phyloP scores from a whole-genome alignment of 495 filamentous ascomycete species.

The Podospora appendiculata region DNA sequence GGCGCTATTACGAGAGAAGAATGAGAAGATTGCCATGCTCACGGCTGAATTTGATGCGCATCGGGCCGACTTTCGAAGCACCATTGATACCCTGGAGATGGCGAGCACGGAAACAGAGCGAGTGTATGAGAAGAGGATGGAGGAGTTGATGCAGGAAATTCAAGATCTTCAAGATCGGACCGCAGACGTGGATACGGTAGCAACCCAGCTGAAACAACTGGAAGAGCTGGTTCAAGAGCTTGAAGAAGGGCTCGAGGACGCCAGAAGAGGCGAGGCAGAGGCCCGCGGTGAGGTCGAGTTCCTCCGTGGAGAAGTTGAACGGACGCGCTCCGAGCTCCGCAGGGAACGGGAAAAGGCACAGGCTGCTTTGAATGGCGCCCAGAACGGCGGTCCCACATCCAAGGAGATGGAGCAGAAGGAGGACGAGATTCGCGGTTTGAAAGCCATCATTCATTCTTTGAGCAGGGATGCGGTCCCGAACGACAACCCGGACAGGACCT shows the following conservation, averaged over 20 bases:
- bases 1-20: conserved; percentile 81
- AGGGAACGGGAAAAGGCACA: conserved; percentile 86
- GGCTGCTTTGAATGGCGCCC: conserved; percentile 46
- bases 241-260: conserved; percentile 94
- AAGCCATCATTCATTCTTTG: conserved; percentile 94
- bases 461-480: conserved; percentile 62
- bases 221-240: conserved; percentile 95
- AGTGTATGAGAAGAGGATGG: conserved; percentile 90
- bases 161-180: conserved; percentile 71
- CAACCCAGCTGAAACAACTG: conserved; percentile 83
- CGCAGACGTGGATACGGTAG: conserved; percentile 86
- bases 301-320: conserved; percentile 88
- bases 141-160: conserved; percentile 81
- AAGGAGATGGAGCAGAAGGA: conserved; percentile 89
- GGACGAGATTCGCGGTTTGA: conserved; percentile 92
- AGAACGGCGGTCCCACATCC: conserved; percentile 36
- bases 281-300: conserved; percentile 95
- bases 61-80: conserved; percentile 91
- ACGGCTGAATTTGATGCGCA: conserved; percentile 94
- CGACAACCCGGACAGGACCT: conserved; percentile 33
- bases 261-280: conserved; percentile 92
- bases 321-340: conserved; percentile 81
- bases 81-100: conserved; percentile 92
- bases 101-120: conserved; percentile 94
- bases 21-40: conserved; percentile 87